A percentile compares a stretch with the other conserved stretches of the same genome.
phyloP scores from a whole-genome alignment of 2,329 filamentous ascomycete genomes.

The Cryphonectria japonica region DNA sequence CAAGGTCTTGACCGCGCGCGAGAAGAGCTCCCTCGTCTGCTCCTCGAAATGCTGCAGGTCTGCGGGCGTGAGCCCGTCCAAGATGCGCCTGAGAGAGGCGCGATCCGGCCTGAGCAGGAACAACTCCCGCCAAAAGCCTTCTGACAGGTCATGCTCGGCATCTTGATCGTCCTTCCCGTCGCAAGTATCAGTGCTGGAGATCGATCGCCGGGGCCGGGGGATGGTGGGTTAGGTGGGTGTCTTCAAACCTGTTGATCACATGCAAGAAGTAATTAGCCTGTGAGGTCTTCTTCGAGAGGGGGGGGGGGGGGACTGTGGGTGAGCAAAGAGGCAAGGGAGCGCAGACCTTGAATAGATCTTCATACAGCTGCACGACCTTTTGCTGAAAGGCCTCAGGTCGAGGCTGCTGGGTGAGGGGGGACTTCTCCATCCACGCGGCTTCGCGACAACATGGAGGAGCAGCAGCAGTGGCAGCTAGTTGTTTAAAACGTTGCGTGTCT shows the following conservation, averaged over 20 bases:
- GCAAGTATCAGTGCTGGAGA: constrained; percentile 19
- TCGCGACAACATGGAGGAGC: constrained; percentile 8
- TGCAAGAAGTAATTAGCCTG: constrained; percentile 20
- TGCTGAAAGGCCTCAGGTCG: constrained; percentile 89
- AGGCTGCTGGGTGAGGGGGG: constrained; percentile 90
- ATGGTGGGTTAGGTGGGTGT: background rate
- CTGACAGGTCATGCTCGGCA: constrained; percentile 71
- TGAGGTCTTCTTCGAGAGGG: constrained; percentile 21
- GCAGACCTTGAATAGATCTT: constrained; percentile 75
- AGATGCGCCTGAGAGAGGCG: constrained; percentile 65
- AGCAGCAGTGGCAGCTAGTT: background rate
- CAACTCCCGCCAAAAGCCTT: constrained; percentile 96
- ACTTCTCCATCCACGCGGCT: constrained; percentile 71
- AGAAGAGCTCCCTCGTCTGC: constrained; percentile 79
- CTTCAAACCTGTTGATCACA: constrained; percentile 27
- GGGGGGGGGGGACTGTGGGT: background rate
- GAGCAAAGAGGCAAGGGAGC: constrained; percentile 2
- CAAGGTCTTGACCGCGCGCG: constrained; percentile 70
- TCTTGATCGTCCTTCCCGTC: constrained; percentile 39
- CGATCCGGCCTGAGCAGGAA: constrained; percentile 87
- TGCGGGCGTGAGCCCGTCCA: constrained; percentile 73
- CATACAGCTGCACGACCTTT: constrained; percentile 91
- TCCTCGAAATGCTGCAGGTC: constrained; percentile 77
- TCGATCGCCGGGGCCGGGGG: constrained; percentile 10
- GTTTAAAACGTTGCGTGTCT: background rate